Base-by-base conservation (phyloP, 352 stramenopile genomes). In the Pythium aquatile region DNA sequence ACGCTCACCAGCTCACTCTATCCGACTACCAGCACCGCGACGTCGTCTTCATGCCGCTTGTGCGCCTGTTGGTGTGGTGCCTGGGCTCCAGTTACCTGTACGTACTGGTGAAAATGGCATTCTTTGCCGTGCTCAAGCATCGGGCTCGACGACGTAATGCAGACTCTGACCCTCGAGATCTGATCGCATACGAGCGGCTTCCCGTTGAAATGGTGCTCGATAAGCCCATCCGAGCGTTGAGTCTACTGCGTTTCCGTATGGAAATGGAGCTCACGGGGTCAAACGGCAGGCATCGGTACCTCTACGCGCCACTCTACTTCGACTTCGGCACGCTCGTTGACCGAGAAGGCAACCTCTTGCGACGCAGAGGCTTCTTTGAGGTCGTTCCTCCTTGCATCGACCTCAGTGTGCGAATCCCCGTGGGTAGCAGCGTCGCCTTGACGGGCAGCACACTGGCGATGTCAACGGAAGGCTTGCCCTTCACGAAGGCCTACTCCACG, bases 231-330 rank as follows among this genome's bases (percentile, higher is more conserved):
- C 54, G 54, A 28, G 54, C 54, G 20, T 51, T 33, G 37, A 63
- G 56, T 28, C 42, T 63, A 10, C 58, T 64, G 16, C 58, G 58
- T 0, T 57, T 49, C 16, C 58, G 58, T 2, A 13, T 64, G 16
- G 58, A 57, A 24, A 64, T 64, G 58, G 58, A 64, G 33, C 44
- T 64, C 46, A 5, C 8, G 28, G 35, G 39, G 3, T 26, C 28
- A 16, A 20, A 14, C 5, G 32, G 5, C 1, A 26, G 48, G 10
- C 16, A 37, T 9, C 46, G 58, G 35, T 65, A 59, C 20, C 48
- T 65, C 17, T 58, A 58, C 59, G 59, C 59, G 13, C 59, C 59
- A 8, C 37, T 59, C 8, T 59, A 59, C 51, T 65, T 65, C n/a
- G 48, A 44, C 35, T 65, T 53, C 35, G 59, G 59, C 24, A 55